These are phyloP conservation scores for Rhodotorula toruloides DNA, from an alignment of 768 basidiomycete species.

Conservation along the genomic window DNA sequence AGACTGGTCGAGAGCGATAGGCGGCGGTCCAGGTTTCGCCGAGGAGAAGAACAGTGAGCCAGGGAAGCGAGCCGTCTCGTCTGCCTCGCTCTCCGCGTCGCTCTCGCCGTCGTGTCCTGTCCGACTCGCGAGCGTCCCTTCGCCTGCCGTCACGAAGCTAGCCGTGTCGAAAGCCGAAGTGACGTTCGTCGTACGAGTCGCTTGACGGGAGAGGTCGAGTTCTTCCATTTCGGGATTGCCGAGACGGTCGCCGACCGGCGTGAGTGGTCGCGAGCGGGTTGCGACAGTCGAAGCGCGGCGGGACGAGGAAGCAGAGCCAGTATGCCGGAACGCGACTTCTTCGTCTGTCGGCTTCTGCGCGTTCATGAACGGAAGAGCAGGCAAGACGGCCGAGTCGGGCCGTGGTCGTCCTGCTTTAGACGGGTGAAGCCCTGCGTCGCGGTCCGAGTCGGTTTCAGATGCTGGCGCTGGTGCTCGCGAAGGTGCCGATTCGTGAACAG, in stretches of 20 bases:
- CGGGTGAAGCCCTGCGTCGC: no score
- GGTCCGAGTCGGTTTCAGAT: neutral
- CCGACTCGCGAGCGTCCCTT: neutral
- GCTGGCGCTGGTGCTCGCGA: neutral
- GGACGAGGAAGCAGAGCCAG: no score
- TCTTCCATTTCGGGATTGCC: conserved; percentile 1
- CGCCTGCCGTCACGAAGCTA: conserved; percentile 8
- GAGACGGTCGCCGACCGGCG: no score
- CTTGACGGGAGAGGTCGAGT: neutral
- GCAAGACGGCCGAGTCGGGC: neutral
- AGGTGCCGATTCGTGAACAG: neutral
- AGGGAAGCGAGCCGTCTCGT: neutral
- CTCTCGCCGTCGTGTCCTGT: neutral
- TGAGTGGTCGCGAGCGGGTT: fast-evolving
- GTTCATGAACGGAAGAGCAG: neutral
- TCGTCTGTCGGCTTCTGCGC: no score
- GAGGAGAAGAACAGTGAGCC: neutral
- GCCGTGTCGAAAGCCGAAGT: neutral
- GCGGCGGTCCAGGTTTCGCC: neutral
- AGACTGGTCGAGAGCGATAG: neutral
- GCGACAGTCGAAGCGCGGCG: neutral
- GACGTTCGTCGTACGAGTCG: neutral
- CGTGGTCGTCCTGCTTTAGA: neutral
- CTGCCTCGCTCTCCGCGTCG: neutral
- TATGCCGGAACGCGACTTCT: no score